Evolutionary conservation across 768 basidiomycete species (phyloP), one percentile per base, ranked within the genome.

Genomic region (Udeniomyces megalosporus): DNA sequence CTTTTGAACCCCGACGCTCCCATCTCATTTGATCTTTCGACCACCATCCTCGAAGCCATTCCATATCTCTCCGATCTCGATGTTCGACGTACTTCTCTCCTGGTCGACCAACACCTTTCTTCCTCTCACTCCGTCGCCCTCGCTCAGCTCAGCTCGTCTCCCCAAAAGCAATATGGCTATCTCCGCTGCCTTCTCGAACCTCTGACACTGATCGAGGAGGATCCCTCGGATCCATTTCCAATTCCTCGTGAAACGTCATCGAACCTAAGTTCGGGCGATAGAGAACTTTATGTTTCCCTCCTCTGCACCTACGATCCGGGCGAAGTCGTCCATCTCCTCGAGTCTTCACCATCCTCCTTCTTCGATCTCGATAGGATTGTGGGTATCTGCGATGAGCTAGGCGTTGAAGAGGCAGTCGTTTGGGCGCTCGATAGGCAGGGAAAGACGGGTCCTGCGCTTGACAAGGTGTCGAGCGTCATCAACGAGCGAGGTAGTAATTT

Each of bases 401-500:
- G 77, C 46, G 82, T 82, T 17, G 85, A 79, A 66, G 83, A 88
- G 53, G 88, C 86, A 10, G 83, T 85, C 26, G 74, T 96, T 4
- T 96, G 92, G 92, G 78, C 82, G 2, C 74, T 83, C 50, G 79
- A 89, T 67, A 78, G 79, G 68, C 77, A 76, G 47, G 85, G 84
- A 2, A 75, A 82, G 52, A 80, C 84, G 10, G 76, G 74, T 56
- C 78, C 77, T 22, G 86, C 91, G 14, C 77, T 96, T 34, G 69
- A 74, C 45, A 85, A 84, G 67, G 80, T 83, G 0, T 82, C 84
- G 34, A 70, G 69, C 24, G 66, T 73, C 17, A 69, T 76, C 22
- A 67, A 69, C 20, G 28, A 58, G 10, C 58, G 69, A 20, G 71
- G 72, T 2, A 65, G 67, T 14, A 42, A 47, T 12, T 4, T 61